Evolutionary conservation across 2,329 filamentous ascomycete genomes (phyloP).

Genomic region (Microsporum audouinii): DNA sequence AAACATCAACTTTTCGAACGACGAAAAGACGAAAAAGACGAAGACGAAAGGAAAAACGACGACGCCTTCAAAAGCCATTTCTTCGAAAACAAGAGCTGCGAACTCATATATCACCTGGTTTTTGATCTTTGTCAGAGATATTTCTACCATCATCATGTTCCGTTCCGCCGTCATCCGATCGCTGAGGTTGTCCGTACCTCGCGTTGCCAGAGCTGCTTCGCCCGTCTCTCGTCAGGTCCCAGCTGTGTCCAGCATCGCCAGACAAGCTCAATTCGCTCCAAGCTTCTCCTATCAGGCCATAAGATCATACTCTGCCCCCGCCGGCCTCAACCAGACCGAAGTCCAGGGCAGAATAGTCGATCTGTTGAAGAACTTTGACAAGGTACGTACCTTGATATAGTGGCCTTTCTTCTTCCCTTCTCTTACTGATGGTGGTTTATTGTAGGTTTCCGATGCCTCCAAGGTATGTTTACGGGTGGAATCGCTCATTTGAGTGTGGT

Average conservation of each 20-base stretch:
- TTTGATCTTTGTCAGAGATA: conserved; percentile 1
- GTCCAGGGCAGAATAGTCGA: conserved; percentile 87
- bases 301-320: conserved; percentile 76
- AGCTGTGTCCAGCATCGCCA: conserved; percentile 49
- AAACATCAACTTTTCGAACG: background rate
- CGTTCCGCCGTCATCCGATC: conserved; percentile 74
- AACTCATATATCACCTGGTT: background rate
- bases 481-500: background rate
- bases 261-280: conserved; percentile 49
- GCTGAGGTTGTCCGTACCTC: conserved; percentile 46
- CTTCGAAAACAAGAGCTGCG: background rate
- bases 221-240: conserved; percentile 49
- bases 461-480: conserved; percentile 37
- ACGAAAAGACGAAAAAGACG: conserved; percentile 3
- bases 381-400: conserved; percentile 46
- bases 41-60: background rate
- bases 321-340: conserved; percentile 67
- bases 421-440: conserved; percentile 15
- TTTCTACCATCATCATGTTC: conserved; percentile 56
- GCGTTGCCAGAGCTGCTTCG: conserved; percentile 41
- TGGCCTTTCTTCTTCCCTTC: background rate
- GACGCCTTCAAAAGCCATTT: background rate
- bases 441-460: conserved; percentile 39
- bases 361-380: conserved; percentile 92
- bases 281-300: conserved; percentile 56